Percentiles rank a stretch among this genome's conserved stretches.
Evolutionary conservation across 2,329 filamentous ascomycete species (phyloP).

Genomic region (Ceratocystis huliohia): DNA sequence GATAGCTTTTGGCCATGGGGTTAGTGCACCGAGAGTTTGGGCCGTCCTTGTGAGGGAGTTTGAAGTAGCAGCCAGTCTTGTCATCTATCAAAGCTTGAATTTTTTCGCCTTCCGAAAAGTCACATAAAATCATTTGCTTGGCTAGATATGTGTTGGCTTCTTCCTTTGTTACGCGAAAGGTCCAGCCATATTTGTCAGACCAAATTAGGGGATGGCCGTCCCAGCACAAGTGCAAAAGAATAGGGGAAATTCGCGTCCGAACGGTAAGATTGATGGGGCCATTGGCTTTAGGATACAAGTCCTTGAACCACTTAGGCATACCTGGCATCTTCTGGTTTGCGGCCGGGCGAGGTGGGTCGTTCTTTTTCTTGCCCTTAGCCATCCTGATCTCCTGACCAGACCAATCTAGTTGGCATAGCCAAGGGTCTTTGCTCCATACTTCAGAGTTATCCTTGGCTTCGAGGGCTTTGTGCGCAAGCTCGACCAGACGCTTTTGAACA

Average conservation of each 20-base stretch:
- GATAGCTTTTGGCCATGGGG: slow-evolving; percentile 82
- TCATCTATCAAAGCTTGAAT: slow-evolving; percentile 55
- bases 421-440: slow-evolving; percentile 67
- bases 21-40: slow-evolving; percentile 71
- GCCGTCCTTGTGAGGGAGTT: slow-evolving; percentile 92
- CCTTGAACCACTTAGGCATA: slow-evolving; percentile 93
- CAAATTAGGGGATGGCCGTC: slow-evolving; percentile 80
- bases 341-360: slow-evolving; percentile 61
- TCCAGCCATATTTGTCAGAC: slow-evolving; percentile 91
- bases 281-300: slow-evolving; percentile 60
- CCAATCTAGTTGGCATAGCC: slow-evolving; percentile 92
- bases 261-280: slow-evolving; percentile 66
- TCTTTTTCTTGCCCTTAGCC: slow-evolving; percentile 83
- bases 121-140: slow-evolving; percentile 60
- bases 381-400: slow-evolving; percentile 82
- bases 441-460: slow-evolving; percentile 56
- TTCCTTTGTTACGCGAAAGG: slow-evolving; percentile 58
- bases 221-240: slow-evolving; percentile 76
- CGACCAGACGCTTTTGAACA: slow-evolving; percentile 63
- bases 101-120: slow-evolving; percentile 51
- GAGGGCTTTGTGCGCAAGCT: slow-evolving; percentile 64
- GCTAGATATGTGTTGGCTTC: slow-evolving; percentile 53
- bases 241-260: slow-evolving; percentile 71
- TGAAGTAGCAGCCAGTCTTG: slow-evolving; percentile 59
- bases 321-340: slow-evolving; percentile 85